phyloP scores from a whole-genome alignment of 805 yeast species.

The Saccharomycopsis sp. region DNA sequence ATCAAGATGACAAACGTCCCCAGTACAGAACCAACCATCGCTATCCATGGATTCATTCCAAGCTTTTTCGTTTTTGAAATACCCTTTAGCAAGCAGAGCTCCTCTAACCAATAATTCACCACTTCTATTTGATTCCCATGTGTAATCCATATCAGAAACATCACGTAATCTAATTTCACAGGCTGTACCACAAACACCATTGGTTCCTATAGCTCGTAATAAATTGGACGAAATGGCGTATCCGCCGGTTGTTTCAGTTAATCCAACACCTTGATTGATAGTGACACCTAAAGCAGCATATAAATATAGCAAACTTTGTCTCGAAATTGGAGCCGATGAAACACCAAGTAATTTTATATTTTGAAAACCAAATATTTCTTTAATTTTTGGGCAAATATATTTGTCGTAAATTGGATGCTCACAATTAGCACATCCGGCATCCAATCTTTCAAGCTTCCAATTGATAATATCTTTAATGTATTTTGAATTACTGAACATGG shows the following conservation, averaged over 20 bases:
- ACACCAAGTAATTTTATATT: slow-evolving; percentile 27
- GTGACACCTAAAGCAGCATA: slow-evolving; percentile 43
- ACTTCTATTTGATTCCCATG: slow-evolving; percentile 35
- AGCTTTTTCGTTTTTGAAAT: slow-evolving; percentile 51
- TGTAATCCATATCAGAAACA: slow-evolving; percentile 56
- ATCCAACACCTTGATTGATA: slow-evolving; percentile 44
- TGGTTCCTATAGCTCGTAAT: slow-evolving; percentile 28
- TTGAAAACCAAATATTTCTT: slow-evolving; percentile 33
- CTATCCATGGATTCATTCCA: slow-evolving; percentile 26
- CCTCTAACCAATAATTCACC: slow-evolving; percentile 65
- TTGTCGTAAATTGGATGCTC: slow-evolving; percentile 28
- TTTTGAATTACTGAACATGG: slow-evolving; percentile 31
- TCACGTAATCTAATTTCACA: slow-evolving; percentile 56
- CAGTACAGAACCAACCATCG: slow-evolving; percentile 50
- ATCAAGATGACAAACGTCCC: slow-evolving; percentile 45
- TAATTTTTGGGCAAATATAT: slow-evolving; percentile 30
- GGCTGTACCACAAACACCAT: slow-evolving; percentile 52
- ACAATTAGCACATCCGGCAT: slow-evolving; percentile 23
- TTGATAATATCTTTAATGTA: slow-evolving; percentile 34
- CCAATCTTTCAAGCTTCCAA: slow-evolving; percentile 29
- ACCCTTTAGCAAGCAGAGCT: slow-evolving; percentile 50
- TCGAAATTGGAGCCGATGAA: slow-evolving; percentile 55
- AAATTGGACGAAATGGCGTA: slow-evolving; percentile 26
- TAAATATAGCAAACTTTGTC: slow-evolving; percentile 45
- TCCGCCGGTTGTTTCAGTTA: slow-evolving; percentile 48